Base-by-base conservation (phyloP, 2,329 filamentous ascomycete genomes). In the Aschersonia sp. region DNA sequence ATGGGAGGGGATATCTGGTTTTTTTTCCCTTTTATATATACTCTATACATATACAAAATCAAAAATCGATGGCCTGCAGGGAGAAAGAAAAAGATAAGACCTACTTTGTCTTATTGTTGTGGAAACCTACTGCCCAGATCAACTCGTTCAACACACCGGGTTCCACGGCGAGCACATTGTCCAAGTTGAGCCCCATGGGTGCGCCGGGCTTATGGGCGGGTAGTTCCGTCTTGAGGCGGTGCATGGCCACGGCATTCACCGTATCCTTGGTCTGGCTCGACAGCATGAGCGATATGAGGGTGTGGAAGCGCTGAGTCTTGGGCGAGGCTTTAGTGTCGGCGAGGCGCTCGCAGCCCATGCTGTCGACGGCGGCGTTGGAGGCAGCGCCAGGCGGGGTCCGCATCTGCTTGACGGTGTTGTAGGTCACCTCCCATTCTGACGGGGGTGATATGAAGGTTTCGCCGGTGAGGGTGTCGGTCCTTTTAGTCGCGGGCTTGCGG, bases 191-290 rank as follows among this genome's bases (percentile, higher is more conserved):
- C 0, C 76, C 76, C 0, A 58, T 49, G 4, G 69, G 62, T 1
- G 68, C 69, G 0, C 69, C 72, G 1, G 66, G 60, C 44, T 56
- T 50, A 54, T 67, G 58, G 1, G 73, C 71, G 64, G 72, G 75
- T 54, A 95, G 77, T 56, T 87, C 80, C 5, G 78, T 79, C 65
- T 94, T 84, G 50, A 95, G 70, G 29, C 79, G 76, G 57, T 73
- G 74, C 81, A 95, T 94, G 6, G 84, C 87, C 11, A 79, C 83
- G 0, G 87, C 84, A 30, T 85, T 95, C 48, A 90, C 85, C 1
- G 87, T 92, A 64, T 95, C 89, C 62, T 94, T 94, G 8, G 89
- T 95, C 68, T 95, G 89, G 45, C 83, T 87, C 37, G 84, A 90
- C 35, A 95, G 74, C 89, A 95, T 95, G 52, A 95, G 71, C 11